These are phyloP conservation scores for Suillus ampliporus DNA, from an alignment of 768 basidiomycete species.

Conservation along the genomic window DNA sequence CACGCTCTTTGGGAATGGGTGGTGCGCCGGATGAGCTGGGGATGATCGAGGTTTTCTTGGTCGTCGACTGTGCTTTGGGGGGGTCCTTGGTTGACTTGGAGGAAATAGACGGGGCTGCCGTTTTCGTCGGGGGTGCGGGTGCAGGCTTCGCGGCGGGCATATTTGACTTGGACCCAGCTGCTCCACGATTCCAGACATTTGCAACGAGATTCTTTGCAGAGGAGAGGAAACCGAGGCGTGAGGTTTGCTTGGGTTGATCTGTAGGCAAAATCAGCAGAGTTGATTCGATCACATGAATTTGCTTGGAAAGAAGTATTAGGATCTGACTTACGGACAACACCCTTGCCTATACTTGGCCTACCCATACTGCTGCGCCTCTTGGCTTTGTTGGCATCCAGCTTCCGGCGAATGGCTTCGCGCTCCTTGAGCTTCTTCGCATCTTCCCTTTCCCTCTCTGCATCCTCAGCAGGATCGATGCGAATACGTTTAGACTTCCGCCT, in stretches of 20 bases:
- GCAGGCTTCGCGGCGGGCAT: constrained; percentile 35
- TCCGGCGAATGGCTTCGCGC: constrained; percentile 64
- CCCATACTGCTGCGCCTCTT: constrained; percentile 73
- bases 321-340: constrained; percentile 44
- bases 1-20: constrained; percentile 9
- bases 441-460: constrained; percentile 38
- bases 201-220: constrained; percentile 72
- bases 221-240: constrained; percentile 73
- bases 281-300: constrained; percentile 1
- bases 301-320: constrained; percentile 33
- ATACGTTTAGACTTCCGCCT: constrained; percentile 52
- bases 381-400: constrained; percentile 69
- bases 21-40: constrained; percentile 30
- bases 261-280: constrained; percentile 29
- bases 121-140: constrained; percentile 12
- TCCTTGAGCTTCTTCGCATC: constrained; percentile 47
- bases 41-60: constrained; percentile 27
- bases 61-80: constrained; percentile 12
- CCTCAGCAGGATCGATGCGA: constrained; percentile 41
- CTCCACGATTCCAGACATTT: constrained; percentile 74
- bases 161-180: constrained; percentile 35
- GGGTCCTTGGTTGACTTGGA: constrained; percentile 17
- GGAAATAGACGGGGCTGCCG: background rate
- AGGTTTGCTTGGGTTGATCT: constrained; percentile 45
- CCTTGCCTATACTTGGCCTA: constrained; percentile 46